phyloP scores from a whole-genome alignment of 345 rosid genomes.

The Arabidopsis suecica region DNA sequence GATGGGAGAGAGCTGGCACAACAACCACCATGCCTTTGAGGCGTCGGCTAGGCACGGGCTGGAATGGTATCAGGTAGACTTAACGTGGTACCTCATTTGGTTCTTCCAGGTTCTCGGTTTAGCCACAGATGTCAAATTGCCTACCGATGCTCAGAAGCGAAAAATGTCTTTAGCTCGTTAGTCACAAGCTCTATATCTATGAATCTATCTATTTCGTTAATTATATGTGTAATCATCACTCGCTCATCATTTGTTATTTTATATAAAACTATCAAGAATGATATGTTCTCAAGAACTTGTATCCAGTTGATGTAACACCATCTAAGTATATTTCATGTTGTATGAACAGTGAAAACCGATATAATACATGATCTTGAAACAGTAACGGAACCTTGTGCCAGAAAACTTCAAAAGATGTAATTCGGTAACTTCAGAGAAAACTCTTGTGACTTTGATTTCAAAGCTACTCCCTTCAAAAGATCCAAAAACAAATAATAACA shows the following conservation, averaged over 20 bases:
- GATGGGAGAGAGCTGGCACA: constrained; percentile 95
- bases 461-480: constrained; percentile 53
- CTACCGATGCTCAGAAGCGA: constrained; percentile 59
- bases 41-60: constrained; percentile 82
- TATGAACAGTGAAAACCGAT: not conserved
- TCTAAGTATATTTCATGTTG: constrained; percentile 1
- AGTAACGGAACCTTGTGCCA: constrained; percentile 11
- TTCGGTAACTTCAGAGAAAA: constrained; percentile 67
- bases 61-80: constrained; percentile 87
- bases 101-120: constrained; percentile 68
- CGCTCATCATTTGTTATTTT: not conserved
- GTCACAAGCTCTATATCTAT: constrained; percentile 4
- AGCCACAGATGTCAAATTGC: constrained; percentile 79
- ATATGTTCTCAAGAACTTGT: constrained; percentile 3
- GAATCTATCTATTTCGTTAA: not conserved
- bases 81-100: constrained; percentile 74
- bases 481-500: not conserved
- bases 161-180: constrained; percentile 51
- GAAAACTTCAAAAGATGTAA: constrained; percentile 51
- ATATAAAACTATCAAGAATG: constrained; percentile 1
- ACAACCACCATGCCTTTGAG: constrained; percentile 89
- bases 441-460: constrained; percentile 59
- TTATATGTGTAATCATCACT: not conserved
- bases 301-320: not conserved
- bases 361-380: constrained; percentile 9